Evolutionary conservation across 768 basidiomycete species (phyloP), one percentile per base, ranked within the genome.

Genomic region (Hygrocybe punicea): DNA sequence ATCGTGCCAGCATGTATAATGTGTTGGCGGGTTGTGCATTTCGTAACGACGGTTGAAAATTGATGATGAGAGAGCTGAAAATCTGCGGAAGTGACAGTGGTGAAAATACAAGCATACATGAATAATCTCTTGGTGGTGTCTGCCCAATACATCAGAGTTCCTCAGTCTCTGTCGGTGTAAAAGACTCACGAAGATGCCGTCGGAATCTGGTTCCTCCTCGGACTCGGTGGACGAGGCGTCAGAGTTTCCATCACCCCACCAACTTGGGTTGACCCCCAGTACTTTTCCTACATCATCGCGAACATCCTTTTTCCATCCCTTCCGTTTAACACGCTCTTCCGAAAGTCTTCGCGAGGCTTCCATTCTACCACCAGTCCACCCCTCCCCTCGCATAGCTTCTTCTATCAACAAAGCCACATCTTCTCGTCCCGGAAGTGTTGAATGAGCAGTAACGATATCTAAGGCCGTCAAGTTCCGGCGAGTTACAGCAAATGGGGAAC

Each of bases 51-150:
- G 91, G 85, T 40, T 74, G 82, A 68, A 86, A 90, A 63, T 86
- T 84, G 21, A 81, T 83, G 68, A 98, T 87, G 35, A 98, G 73
- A 7, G 91, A 85, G 61, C 89, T 84, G 61, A 96, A 86, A 35
- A 95, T 87, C 58, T 81, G 77, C 1, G 91, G 85, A 8, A 98
- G 73, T 11, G 86, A 78, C 39, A 83, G 77, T 3, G 92, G 90
- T 14, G 93, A 88, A 74, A 95, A 98, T 16, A 92, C 96, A 47
- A 99, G 89, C 90, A 98, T 94, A 45, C 89, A 84, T 17, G 87
- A 81, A 66, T 87, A 93, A 67, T 91, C 87, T 63, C 80, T 72
- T 17, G 80, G 78, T 21, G 89, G 89, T 33, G 92, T 91, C 84
- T 90, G 69, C 25, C 33, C 54, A 63, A 53, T 58, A 67, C 66